Percentiles rank a stretch among this genome's conserved stretches.
phyloP scores from a whole-genome alignment of 179 eudicot genomes.

The Nepenthes alata region DNA sequence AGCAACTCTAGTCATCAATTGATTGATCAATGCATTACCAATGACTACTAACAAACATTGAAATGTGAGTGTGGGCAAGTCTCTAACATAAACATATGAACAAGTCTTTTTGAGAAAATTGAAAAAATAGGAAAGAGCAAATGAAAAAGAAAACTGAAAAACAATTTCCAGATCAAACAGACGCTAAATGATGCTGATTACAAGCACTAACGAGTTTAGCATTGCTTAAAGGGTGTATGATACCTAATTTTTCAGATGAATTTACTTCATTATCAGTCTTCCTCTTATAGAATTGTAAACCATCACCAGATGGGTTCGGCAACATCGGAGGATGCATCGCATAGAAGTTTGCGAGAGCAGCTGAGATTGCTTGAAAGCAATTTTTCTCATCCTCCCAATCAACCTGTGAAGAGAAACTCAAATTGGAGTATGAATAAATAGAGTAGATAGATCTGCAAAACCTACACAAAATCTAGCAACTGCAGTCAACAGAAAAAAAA shows the following conservation, averaged over 20 bases:
- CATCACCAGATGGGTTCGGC: constrained; percentile 90
- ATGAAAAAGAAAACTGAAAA: background rate
- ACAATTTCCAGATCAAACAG: no score
- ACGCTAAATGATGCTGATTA: no score
- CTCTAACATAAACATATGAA: no score
- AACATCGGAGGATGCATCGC: constrained; percentile 92
- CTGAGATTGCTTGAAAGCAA: constrained; percentile 84
- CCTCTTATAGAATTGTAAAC: constrained; percentile 48
- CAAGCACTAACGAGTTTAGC: no score
- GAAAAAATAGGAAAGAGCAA: background rate
- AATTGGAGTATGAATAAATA: background rate
- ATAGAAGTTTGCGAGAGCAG: constrained; percentile 83
- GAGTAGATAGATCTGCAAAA: background rate
- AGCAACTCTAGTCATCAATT: no score
- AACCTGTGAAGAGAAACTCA: constrained; percentile 37
- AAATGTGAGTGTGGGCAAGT: no score
- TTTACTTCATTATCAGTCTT: constrained; percentile 25
- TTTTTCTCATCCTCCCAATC: constrained; percentile 84
- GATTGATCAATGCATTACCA: no score
- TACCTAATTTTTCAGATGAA: constrained; percentile 21
- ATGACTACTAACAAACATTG: no score
- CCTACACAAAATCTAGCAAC: background rate
- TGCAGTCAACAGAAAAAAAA: background rate
- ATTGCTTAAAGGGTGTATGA: background rate
- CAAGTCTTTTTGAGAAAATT: no score